Base-by-base conservation (phyloP, 2,329 filamentous ascomycete genomes). In the Colletotrichum australisinense region DNA sequence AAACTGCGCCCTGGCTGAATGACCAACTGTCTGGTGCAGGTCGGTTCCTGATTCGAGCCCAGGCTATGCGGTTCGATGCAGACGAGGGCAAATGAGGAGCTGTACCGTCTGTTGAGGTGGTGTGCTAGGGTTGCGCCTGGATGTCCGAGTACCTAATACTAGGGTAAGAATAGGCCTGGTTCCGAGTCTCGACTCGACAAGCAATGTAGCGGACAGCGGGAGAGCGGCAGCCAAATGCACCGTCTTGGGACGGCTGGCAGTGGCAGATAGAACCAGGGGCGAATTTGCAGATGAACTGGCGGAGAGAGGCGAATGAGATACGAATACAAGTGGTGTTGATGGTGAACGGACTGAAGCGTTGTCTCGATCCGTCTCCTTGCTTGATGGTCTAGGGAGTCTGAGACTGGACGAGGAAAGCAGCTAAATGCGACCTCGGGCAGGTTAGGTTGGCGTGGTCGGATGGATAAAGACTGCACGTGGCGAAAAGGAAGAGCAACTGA, bases 1-100 rank as follows among this genome's bases (percentile, higher is more conserved):
- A 38, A 58, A 74, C 58, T 72, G 63, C 68, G 72, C 63, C 69
- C 72, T 72, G 52, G 72, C 68, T 53, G 57, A 74, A 74, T 74
- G 72, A 72, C 68, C 72, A 68, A 72, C 57, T 57, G 67, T 68
- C 32, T 53, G 49, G 65, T 68, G 63, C 32, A 74, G 53, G 69
- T 62, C 56, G 60, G 71, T 71, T 71, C 71, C 71, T 73, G 71
- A 66, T 73, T 73, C 67, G 71, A 73, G 66, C 55, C 67, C 56
- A 30, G 59, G 67, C 32, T 66, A 70, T 73, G 71, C 71, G 53
- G 71, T 73, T 38, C 35, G 49, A 63, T 19, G 59, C 56, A 55
- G 60, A 32, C 22, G 24, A 59, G 60, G 56, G 46, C 71, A 67
- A 71, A 73, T 71, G 49, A 71, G 38, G 64, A 11, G 32, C 30